A percentile compares a stretch with the other conserved stretches of the same genome.
phyloP scores from a whole-genome alignment of 2,329 filamentous ascomycete species.

The Arthrinium phaeospermum region DNA sequence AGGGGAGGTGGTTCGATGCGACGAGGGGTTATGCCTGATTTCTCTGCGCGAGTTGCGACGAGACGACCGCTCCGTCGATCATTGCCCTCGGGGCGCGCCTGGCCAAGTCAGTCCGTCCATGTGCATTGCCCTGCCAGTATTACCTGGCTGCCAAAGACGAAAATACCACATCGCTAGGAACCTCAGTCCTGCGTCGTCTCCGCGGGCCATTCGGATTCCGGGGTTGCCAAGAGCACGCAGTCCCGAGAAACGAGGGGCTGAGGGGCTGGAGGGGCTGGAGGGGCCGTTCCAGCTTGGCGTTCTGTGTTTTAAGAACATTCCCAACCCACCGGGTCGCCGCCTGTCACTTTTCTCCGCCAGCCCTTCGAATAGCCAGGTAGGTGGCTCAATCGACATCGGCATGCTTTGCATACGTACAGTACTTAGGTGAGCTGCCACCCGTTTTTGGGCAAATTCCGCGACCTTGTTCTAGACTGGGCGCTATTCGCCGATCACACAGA shows the following conservation, averaged over 20 bases:
- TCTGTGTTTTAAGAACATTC: neutral
- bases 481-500: neutral
- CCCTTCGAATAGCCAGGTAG: neutral
- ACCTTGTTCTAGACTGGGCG: neutral
- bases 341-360: neutral
- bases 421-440: too few relatives aligned
- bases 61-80: neutral
- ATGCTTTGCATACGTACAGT: too few relatives aligned
- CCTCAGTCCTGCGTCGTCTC: neutral
- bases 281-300: slow-evolving; percentile 10
- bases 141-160: too few relatives aligned
- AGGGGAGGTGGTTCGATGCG: neutral
- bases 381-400: neutral
- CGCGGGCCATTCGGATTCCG: slow-evolving; percentile 4
- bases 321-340: neutral
- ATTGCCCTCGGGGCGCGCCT: neutral
- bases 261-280: neutral
- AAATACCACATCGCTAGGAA: neutral
- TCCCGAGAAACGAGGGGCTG: neutral
- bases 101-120: neutral
- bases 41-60: neutral
- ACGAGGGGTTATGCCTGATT: neutral
- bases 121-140: neutral
- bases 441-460: neutral
- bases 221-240: slow-evolving; percentile 1